Base-by-base conservation (phyloP, 768 basidiomycete genomes). In the Leucosporidium yakuticum region DNA sequence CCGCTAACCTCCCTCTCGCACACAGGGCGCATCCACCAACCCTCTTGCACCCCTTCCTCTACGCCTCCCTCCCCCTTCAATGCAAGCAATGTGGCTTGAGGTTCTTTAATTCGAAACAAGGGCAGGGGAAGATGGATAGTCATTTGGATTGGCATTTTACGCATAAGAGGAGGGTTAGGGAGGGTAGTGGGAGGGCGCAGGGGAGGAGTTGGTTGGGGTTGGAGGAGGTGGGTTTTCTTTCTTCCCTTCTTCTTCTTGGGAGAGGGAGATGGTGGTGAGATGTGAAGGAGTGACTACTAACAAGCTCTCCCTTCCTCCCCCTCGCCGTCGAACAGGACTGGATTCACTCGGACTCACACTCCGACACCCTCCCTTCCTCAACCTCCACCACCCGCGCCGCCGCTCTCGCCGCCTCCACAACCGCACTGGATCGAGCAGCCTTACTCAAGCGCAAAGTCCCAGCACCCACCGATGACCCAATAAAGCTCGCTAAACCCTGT, bases 91-190 rank as follows among this genome's bases (percentile, higher is more conserved):
- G 95, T 81, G 90, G 89, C 23, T 80, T 90, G 63, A 87, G 95
- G 54, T 95, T 94, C 79, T 81, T 88, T 58, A 89, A 90, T 73
- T 85, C 84, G 36, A 77, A 80, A 32, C 74, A 81, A 62, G 92
- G 90, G 68, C 90, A 87, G 80, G 87, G 86, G 77, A 82, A 80
- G 49, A 83, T 93, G 82, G 85, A 94, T 74, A 85, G 87, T 66
- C 96, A 99, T 77, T 83, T 98, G 74, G 95, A 99, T 78, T 89
- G 90, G 88, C 95, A 99, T 79, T 97, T 96, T 80, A 84, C 87
- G 77, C 88, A 95, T 77, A 98, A 97, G 76, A 85, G 88, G 68
- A 89, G 76, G 57, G 74, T 78, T 47, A 62, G 76, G 12, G 77
- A 79, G 77, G 87, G 86, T 51, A 79, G 85, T 23, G 91, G 90